phyloP scores from a whole-genome alignment of 768 basidiomycete species.

The Auricularia sp. region DNA sequence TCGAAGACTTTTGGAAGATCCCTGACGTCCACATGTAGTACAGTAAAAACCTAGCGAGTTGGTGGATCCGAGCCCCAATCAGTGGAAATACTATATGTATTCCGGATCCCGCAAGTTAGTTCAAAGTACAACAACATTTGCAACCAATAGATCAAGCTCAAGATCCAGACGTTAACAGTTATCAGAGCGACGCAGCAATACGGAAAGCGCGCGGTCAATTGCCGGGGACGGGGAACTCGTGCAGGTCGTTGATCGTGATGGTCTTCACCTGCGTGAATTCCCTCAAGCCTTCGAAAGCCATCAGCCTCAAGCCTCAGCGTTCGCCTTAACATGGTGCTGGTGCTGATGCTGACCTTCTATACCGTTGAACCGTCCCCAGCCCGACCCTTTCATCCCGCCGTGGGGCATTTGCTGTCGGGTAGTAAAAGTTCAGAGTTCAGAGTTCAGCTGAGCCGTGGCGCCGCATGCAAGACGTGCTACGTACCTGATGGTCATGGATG shows the following conservation, averaged over 20 bases:
- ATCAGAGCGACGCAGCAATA: too few relatives aligned
- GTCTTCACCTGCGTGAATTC: conserved; percentile 22
- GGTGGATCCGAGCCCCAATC: too few relatives aligned
- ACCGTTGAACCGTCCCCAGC: conserved; percentile 26
- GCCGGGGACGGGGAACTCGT: background rate
- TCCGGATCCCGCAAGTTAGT: too few relatives aligned
- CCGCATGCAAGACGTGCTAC: background rate
- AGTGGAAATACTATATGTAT: too few relatives aligned
- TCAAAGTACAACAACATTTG: too few relatives aligned
- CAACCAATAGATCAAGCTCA: too few relatives aligned
- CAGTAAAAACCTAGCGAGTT: too few relatives aligned
- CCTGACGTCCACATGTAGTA: too few relatives aligned
- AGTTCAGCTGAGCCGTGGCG: background rate
- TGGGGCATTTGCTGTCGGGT: conserved; percentile 18
- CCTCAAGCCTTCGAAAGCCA: conserved; percentile 7
- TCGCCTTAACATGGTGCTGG: background rate
- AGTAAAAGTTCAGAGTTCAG: background rate
- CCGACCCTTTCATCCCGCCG: conserved; percentile 21
- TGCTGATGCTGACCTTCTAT: conserved; percentile 11
- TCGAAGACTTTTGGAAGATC: too few relatives aligned
- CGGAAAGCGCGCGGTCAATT: background rate
- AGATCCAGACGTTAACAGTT: too few relatives aligned
- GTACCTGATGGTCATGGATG: conserved; percentile 13
- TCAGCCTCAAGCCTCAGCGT: background rate
- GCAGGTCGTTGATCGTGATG: background rate